Evolutionary conservation across 441 rosid species (phyloP).

Genomic region (Isatis lusitanica): DNA sequence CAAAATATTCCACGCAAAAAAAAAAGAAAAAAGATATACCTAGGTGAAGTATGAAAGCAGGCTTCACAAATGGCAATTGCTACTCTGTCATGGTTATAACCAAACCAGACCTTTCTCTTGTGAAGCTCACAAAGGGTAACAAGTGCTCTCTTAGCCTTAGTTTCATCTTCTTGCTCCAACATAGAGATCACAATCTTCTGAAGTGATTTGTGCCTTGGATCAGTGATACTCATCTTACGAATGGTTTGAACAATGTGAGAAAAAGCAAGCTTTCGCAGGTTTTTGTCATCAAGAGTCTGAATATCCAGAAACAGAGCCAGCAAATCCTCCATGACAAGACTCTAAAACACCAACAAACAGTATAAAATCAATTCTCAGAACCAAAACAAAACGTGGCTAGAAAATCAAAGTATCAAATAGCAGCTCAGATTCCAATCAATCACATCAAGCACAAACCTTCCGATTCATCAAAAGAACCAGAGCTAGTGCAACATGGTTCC

Average conservation of each 20-base stretch:
- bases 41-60: conserved; percentile 79
- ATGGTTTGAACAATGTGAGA: conserved; percentile 80
- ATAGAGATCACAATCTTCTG: conserved; percentile 72
- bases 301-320: conserved; percentile 80
- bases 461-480: conserved; percentile 71
- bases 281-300: conserved; percentile 79
- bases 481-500: conserved; percentile 69
- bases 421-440: not conserved
- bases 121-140: conserved; percentile 76
- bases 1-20: not conserved
- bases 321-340: conserved; percentile 60
- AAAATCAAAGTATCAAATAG: too few relatives aligned
- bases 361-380: too few relatives aligned
- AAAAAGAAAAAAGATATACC: conserved; percentile 41
- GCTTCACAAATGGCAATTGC: conserved; percentile 90
- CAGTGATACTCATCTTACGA: conserved; percentile 76
- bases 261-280: conserved; percentile 70
- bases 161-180: conserved; percentile 86
- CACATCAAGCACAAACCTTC: conserved; percentile 43
- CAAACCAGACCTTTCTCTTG: conserved; percentile 83
- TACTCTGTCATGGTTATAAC: conserved; percentile 59
- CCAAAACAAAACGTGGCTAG: too few relatives aligned
- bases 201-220: conserved; percentile 67
- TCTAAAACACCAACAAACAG: conserved; percentile 37
- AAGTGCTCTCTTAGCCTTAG: conserved; percentile 75